Conservation (phyloP, 208 protist species). For the Wallacemonas sp. region DNA sequence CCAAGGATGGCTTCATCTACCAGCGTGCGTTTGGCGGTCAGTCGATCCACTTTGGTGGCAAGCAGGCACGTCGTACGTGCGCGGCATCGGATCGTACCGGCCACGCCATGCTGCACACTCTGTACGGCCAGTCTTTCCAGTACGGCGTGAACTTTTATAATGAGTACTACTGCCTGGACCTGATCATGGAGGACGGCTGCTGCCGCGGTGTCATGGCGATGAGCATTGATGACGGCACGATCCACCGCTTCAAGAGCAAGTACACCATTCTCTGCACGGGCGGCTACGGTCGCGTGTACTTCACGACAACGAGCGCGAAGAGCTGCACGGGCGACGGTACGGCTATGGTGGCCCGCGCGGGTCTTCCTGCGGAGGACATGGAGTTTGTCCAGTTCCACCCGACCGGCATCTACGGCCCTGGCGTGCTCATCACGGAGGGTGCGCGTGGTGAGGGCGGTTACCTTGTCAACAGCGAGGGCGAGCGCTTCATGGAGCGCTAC, state of each 20-base stretch:
- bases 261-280: constrained; percentile 98
- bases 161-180: constrained; percentile 99
- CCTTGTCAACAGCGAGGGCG: constrained; percentile 98
- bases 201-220: constrained; percentile 97
- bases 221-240: constrained; percentile 97
- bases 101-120: constrained; percentile 99
- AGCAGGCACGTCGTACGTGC: constrained; percentile 96
- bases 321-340: constrained; percentile 99
- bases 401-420: constrained; percentile 98
- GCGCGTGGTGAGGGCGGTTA: constrained; percentile 97
- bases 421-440: constrained; percentile 99
- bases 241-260: constrained; percentile 97
- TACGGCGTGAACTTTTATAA: constrained; percentile 98
- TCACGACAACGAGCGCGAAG: constrained; percentile 98
- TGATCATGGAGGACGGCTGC: constrained; percentile 98
- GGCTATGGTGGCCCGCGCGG: constrained; percentile 98
- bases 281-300: constrained; percentile 97
- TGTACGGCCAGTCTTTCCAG: constrained; percentile 97
- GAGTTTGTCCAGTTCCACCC: constrained; percentile 99
- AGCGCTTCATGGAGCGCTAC: constrained; percentile 99
- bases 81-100: constrained; percentile 98
- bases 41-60: constrained; percentile 97
- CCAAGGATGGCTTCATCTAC: constrained; percentile 99
- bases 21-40: constrained; percentile 99
- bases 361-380: constrained; percentile 97